Base-by-base conservation (phyloP, 768 basidiomycete species). In the Leccinum pellstonianum region DNA sequence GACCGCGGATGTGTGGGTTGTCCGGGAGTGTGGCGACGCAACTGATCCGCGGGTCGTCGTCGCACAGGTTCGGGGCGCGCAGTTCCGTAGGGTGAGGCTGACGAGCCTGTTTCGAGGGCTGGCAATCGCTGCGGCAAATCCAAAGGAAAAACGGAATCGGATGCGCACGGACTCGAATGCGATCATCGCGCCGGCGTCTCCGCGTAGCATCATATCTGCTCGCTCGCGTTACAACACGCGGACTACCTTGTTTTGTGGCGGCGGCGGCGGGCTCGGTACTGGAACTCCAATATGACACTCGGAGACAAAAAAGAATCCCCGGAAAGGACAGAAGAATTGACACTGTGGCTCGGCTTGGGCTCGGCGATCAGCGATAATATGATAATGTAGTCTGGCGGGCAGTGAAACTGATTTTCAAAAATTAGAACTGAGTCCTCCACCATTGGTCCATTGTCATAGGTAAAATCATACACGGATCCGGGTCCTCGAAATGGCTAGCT, bases 81-180 rank as follows among this genome's bases (percentile, higher is more conserved):
- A 77, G 43, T 91, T 91, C 69, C 81, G 82, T 48, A 78, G 81
- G 37, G 77, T 88, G 15, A 77, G 78, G 1, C 71, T 87, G 25
- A 75, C 73, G 55, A 77, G 77, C 54, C 75, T 91, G 48, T 78
- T 78, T 64, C 77, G 75, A 8, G 75, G 76, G 1, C 75, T 86
- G n/a, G 71, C 70, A 0, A 72, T 69, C 14, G 76, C 41, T 11
- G 41, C 79, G 1, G 67, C 72, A 2, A 68, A 67, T 38, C 56
- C 64, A 4, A 49, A 54, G 2, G 54, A 48, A 5, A 49, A 47
- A 2, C 53, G 49, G 10, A 62, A 21, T 11, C 64, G 71, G 1
- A 41, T 17, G 21, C 71, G 71, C 15, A 73, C 71, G 0, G 41
- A 73, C n/a, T 73, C 73, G 0, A 71, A 74, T 21, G 53, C 71